Base-by-base conservation (phyloP, 2,329 filamentous ascomycete species). In the Canariomyces notabilis region DNA sequence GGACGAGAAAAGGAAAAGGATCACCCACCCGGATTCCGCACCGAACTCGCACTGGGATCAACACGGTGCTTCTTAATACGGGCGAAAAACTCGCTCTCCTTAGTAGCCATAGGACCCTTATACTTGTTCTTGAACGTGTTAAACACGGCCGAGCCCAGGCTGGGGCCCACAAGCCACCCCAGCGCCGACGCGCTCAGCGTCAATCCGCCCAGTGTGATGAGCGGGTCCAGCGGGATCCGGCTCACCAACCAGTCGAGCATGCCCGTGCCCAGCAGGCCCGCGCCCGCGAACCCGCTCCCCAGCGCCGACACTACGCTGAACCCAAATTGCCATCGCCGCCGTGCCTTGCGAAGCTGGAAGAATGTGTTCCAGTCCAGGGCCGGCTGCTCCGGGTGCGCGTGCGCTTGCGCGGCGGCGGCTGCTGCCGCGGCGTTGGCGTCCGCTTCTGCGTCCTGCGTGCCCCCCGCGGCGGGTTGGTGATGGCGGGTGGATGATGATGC, bases 1-100 rank as follows among this genome's bases (percentile, higher is more conserved):
- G 22, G 49, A 4, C 37, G 1, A 33, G 18, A 8, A 7, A 11
- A 15, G 14, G 21, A 32, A 23, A 23, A 16, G 26, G 9, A 8
- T 12, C 18, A 61, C 70, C 49, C 66, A 75, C 80, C 78, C 15
- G 93, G 93, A 71, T 97, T 97, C 42, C 87, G 80, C 57, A 93
- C 83, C 33, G 88, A 95, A 52, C 89, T 94, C 44, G 85, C 85
- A 14, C 83, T 86, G 3, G 93, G 91, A 65, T 98, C 91, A 51
- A 95, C 91, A 20, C 93, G 83, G 71, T 93, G 85, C 67, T 85
- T 88, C 75, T 90, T 93, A 69, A 98, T 87, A 56, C 91, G 80
- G 51, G 83, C 80, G 67, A 91, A 96, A 73, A 98, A 96, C 66
- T 91, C 85, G 60, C 83, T 88, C 70, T 98, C 93, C 78, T 96